Evolutionary conservation across 1,284 basidiomycete genomes (phyloP).

Genomic region (Irpex rosettiformis): DNA sequence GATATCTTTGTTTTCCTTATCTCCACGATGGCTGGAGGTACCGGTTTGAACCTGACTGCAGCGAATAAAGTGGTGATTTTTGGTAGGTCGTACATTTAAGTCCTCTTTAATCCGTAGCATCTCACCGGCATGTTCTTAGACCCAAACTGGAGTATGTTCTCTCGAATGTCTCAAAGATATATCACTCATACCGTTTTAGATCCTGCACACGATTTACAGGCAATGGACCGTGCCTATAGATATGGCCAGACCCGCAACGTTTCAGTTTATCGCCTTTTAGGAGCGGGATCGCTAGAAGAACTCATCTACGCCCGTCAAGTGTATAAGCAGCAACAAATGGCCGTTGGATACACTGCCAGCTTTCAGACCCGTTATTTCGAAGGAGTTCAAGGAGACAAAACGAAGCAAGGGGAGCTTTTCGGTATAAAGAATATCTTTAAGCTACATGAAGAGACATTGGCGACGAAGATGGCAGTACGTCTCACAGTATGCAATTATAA

Average conservation of each 20-base stretch:
- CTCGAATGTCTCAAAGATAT: neutral
- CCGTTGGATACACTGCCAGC: conserved; percentile 80
- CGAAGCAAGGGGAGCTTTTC: conserved; percentile 76
- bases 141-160: conserved; percentile 79
- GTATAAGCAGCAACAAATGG: conserved; percentile 89
- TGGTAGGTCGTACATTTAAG: conserved; percentile 40
- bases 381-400: conserved; percentile 74
- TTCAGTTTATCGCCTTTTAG: conserved; percentile 79
- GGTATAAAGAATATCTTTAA: conserved; percentile 81
- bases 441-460: conserved; percentile 68
- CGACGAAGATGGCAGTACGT: conserved; percentile 69
- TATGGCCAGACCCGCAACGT: conserved; percentile 89
- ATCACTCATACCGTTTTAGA: conserved; percentile 32
- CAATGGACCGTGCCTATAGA: conserved; percentile 86
- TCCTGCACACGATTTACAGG: conserved; percentile 84
- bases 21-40: conserved; percentile 75
- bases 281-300: conserved; percentile 84
- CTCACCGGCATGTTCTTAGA: conserved; percentile 41
- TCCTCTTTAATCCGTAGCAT: neutral
- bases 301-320: conserved; percentile 83
- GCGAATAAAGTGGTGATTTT: conserved; percentile 88
- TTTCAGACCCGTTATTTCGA: conserved; percentile 77
- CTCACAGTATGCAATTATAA: neutral
- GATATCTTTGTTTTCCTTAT: conserved; percentile 76
- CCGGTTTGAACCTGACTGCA: conserved; percentile 70